Evolutionary conservation across 768 basidiomycete species (phyloP), one percentile per base, ranked within the genome.

Genomic region (Cubamyces sp.): DNA sequence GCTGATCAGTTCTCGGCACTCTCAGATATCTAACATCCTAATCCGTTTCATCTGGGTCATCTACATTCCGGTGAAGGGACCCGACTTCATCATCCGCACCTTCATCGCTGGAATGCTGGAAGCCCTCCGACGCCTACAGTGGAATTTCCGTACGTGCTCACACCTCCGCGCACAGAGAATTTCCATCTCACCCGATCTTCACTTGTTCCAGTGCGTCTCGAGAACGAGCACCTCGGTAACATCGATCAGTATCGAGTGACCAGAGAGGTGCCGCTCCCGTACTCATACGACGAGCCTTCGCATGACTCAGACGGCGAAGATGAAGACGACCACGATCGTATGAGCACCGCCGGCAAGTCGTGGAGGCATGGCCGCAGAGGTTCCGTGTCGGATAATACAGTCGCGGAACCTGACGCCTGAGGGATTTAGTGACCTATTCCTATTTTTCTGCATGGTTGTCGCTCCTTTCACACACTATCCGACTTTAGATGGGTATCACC

Each of bases 181-280:
- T 12, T 14, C 5, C 48, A 3, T 8, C 48, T 18, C 14, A 30
- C 14, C 3, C 3, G 3, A 2, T 5, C 6, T 26, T 3, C 9
- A 43, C 52, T n/a, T 11, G 14, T 16, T n/a, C 23, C 66, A 92
- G 88, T 84, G 74, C 91, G 92, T 66, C 75, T 93, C 43, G 92
- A 96, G 74, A 94, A 91, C 75, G 95, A 97, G 75, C 95, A 97
- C 66, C 76, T 96, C 26, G 91, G 92, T 79, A 97, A 97, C 73
- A 85, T 91, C 74, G 92, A 93, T 81, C 93, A 94, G 68, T 96
- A 93, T 73, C 92, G 94, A 23, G 86, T 91, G 45, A 93, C 90
- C 1, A 81, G 88, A 25, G 94, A 97, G 69, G 86, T 94, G 15
- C 90, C 92, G 0, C 75, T 97, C 37, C 94, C 93, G 1, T 96